Conservation (phyloP, 768 basidiomycete genomes). For the Lanmaoa rubissima region DNA sequence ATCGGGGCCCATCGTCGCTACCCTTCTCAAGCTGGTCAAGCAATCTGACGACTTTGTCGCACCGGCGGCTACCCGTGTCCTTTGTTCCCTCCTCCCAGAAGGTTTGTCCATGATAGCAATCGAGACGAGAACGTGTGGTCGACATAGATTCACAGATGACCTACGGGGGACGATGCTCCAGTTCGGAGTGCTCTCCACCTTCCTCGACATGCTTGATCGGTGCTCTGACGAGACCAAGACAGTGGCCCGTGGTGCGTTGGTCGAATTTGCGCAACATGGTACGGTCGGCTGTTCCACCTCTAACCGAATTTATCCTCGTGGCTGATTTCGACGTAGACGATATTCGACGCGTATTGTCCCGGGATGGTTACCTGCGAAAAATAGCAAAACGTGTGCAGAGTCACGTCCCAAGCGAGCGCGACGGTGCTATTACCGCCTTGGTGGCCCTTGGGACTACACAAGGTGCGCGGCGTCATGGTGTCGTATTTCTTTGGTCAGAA, state of each 20-base stretch:
- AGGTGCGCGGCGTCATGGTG: background rate
- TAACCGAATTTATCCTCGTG: background rate
- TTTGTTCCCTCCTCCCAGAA: slow-evolving; percentile 26
- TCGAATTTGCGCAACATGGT: slow-evolving; percentile 20
- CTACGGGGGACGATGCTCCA: slow-evolving; percentile 19
- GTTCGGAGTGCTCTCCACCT: slow-evolving; percentile 10
- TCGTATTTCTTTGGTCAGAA: background rate
- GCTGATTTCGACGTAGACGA: slow-evolving; percentile 9
- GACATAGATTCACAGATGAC: slow-evolving; percentile 14
- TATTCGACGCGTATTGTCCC: background rate
- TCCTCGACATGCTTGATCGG: slow-evolving; percentile 21
- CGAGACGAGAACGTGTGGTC: background rate
- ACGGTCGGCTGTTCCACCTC: background rate
- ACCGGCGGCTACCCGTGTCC: slow-evolving; percentile 25
- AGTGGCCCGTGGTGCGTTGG: slow-evolving; percentile 11
- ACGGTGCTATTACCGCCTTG: slow-evolving; percentile 19
- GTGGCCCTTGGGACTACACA: slow-evolving; percentile 12
- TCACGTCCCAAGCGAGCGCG: slow-evolving; percentile 4
- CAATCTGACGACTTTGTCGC: slow-evolving; percentile 30
- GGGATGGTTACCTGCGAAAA: slow-evolving; percentile 5
- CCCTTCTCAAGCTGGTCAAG: slow-evolving; percentile 20
- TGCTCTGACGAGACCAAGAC: slow-evolving; percentile 22
- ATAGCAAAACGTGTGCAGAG: slow-evolving; percentile 18
- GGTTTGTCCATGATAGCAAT: slow-evolving; percentile 5
- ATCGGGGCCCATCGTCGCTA: slow-evolving; percentile 1